Percentiles rank a stretch among this genome's conserved stretches.
Conservation (phyloP, 2,329 filamentous ascomycete genomes). For the Aspergillus viridinutans region DNA sequence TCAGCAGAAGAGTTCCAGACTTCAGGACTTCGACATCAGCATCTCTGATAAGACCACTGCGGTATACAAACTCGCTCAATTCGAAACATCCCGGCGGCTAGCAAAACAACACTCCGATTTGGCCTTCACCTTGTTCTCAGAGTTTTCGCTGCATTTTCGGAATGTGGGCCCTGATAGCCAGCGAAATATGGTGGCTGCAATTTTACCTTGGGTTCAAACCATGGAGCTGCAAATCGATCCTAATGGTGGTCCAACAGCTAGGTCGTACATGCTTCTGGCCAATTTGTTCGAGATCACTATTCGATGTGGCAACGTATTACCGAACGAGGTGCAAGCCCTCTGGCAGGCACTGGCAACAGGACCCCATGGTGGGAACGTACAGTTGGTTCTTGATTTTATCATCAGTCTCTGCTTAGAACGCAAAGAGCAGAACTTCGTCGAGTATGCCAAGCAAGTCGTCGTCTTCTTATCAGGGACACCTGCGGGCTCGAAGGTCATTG, state of each 20-base stretch:
- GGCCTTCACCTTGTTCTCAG: slow-evolving; percentile 91
- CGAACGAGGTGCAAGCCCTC: slow-evolving; percentile 94
- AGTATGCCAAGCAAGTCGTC: slow-evolving; percentile 96
- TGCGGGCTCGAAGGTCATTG: slow-evolving; percentile 85
- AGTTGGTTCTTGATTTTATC: slow-evolving; percentile 91
- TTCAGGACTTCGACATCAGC: slow-evolving; percentile 97
- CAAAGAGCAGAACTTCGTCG: slow-evolving; percentile 95
- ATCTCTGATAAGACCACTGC: slow-evolving; percentile 98
- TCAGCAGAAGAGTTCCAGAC: slow-evolving; percentile 78
- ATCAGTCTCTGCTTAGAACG: slow-evolving; percentile 90
- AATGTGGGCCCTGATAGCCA: slow-evolving; percentile 77
- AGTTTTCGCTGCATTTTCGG: slow-evolving; percentile 92
- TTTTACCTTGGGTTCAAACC: slow-evolving; percentile 92
- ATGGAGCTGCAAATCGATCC: slow-evolving; percentile 90
- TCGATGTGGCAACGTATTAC: slow-evolving; percentile 77
- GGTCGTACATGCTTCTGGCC: slow-evolving; percentile 89
- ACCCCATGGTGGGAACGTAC: slow-evolving; percentile 88
- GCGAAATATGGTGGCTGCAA: slow-evolving; percentile 88
- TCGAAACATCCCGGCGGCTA: slow-evolving; percentile 88
- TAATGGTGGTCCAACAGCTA: slow-evolving; percentile 82
- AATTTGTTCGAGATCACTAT: slow-evolving; percentile 97
- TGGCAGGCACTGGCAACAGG: slow-evolving; percentile 96
- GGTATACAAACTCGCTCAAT: slow-evolving; percentile 95
- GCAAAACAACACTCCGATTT: slow-evolving; percentile 84
- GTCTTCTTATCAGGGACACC: slow-evolving; percentile 87